phyloP scores from a whole-genome alignment of 257 asterid genomes.

The Solanum bulbocastanum region DNA sequence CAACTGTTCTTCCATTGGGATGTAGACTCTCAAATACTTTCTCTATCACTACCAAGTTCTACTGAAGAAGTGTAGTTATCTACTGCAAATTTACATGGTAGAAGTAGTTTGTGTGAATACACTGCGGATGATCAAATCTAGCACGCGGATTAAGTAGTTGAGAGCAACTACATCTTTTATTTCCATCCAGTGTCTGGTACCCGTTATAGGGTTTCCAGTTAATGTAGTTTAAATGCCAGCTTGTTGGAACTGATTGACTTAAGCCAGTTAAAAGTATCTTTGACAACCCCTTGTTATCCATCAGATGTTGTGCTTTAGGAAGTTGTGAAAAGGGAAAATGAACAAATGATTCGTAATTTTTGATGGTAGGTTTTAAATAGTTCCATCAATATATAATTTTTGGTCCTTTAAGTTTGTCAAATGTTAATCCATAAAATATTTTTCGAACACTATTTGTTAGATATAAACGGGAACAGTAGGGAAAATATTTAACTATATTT shows the following conservation, averaged over 20 bases:
- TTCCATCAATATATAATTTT: not conserved
- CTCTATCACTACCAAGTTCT: not conserved
- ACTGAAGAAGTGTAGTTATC: not conserved
- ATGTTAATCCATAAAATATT: too few relatives aligned
- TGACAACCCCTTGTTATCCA: not conserved
- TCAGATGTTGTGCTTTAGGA: not conserved
- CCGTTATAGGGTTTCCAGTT: too few relatives aligned
- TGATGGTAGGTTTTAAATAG: not conserved
- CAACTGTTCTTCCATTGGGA: not conserved
- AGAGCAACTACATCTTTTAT: not conserved
- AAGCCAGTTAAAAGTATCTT: not conserved
- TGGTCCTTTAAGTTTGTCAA: too few relatives aligned
- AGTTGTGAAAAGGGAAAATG: not conserved
- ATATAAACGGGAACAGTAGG: too few relatives aligned
- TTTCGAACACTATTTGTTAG: too few relatives aligned
- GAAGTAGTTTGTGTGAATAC: not conserved
- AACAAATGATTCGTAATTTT: not conserved
- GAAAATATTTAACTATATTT: too few relatives aligned
- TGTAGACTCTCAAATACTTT: not conserved
- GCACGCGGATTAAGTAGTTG: not conserved
- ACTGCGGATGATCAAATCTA: not conserved
- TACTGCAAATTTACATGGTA: not conserved
- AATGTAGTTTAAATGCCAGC: too few relatives aligned
- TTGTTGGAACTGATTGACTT: not conserved
- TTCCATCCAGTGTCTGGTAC: too few relatives aligned